Base-by-base conservation (phyloP, 768 basidiomycete genomes). In the Boletus sensibilis region DNA sequence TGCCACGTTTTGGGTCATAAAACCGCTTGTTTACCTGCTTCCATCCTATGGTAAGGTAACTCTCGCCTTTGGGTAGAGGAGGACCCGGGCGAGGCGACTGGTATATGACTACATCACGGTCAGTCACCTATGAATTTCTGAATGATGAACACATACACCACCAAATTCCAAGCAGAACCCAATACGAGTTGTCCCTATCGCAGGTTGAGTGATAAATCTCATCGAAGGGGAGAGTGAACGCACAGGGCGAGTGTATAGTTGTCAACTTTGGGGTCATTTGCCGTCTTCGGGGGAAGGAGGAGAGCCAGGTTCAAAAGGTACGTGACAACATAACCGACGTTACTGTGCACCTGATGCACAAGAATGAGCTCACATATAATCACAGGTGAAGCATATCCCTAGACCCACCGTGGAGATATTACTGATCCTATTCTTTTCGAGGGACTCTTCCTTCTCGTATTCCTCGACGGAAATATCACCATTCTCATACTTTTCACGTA, bases 81-180 rank as follows among this genome's bases (percentile, higher is more conserved):
- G 91, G 89, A 0, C 92, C 92, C 3, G 88, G 86, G 10, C 92
- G 84, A n/a, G 86, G 88, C 64, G 90, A 82, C 68, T 94, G 92
- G 69, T 84, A 92, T 48, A 93, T 81, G 62, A 94, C 90, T 92
- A 50, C 20, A 41, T 1, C 43, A 14, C 1, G 2, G 21, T 49
- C 49, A 57, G 35, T 29, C 34, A 25, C 25, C 0, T 25, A 1
- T 12, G 9, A 34, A 49, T 21, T 13, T 20, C 13, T 31, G 9
- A 9, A 35, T 5, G 16, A 21, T 13, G 25, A 37, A 38, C 1
- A 72, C 87, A 46, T 72, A 91, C 90, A 92, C 92, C 92, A 95
- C 85, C 92, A 94, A 47, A 92, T 84, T 9, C 91, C 92, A 10
- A 79, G 76, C 1, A 93, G 44, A 12, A 94, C 87, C 90, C 88